These are phyloP conservation scores for Physocladia obscura DNA, from an alignment of 192 early-diverging fungal species.

Conservation along the genomic window DNA sequence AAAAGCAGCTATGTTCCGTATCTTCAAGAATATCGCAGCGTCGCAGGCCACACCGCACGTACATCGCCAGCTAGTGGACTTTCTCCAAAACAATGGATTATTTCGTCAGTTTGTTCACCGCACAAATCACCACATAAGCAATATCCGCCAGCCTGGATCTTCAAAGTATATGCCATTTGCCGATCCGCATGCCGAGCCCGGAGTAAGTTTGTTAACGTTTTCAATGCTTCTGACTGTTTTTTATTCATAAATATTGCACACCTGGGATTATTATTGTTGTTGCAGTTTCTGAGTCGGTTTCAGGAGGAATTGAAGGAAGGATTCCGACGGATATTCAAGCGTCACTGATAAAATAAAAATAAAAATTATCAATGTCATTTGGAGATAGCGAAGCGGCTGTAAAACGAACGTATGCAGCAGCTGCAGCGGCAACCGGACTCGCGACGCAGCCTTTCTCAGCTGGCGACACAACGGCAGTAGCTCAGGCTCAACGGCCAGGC, in stretches of 20 bases:
- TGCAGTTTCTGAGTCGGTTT: conserved; percentile 14
- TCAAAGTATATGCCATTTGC: background rate
- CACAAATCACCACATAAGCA: conserved; percentile 24
- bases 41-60: background rate
- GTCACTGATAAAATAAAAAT: background rate
- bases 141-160: background rate
- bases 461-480: background rate
- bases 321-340: background rate
- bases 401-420: background rate
- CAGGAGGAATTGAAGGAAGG: conserved; percentile 1
- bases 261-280: background rate
- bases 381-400: background rate
- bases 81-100: conserved; percentile 3
- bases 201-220: background rate
- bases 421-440: background rate
- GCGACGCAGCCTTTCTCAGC: background rate
- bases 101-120: conserved; percentile 26
- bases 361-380: background rate
- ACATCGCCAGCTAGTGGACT: conserved; percentile 24
- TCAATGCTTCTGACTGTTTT: background rate
- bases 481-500: background rate
- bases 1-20: too few species aligned
- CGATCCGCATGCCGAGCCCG: conserved; percentile 22
- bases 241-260: background rate
- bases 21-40: conserved; percentile 6